These are phyloP conservation scores for Penicillium frequentans DNA, from an alignment of 2,329 filamentous ascomycete genomes.

Conservation along the genomic window DNA sequence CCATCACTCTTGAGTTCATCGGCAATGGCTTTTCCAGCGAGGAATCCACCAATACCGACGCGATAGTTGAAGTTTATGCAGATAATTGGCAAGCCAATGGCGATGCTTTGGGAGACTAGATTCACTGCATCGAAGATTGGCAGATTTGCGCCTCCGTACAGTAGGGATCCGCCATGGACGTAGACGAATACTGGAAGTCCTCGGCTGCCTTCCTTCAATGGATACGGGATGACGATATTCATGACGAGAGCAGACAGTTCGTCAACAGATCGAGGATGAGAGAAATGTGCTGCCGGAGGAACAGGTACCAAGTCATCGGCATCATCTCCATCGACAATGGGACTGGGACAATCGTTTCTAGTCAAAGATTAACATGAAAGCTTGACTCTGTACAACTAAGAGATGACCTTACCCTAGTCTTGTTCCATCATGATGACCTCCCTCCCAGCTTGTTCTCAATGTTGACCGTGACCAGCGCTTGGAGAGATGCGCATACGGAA, in stretches of 20 bases:
- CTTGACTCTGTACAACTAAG: neutral
- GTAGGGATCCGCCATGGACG: constrained; percentile 27
- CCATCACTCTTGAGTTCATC: constrained; percentile 21
- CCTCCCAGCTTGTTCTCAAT: constrained; percentile 18
- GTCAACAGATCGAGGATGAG: constrained; percentile 7
- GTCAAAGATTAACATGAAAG: neutral
- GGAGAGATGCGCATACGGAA: constrained; percentile 22
- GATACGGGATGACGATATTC: constrained; percentile 24
- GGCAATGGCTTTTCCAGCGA: constrained; percentile 17
- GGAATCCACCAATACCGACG: constrained; percentile 27
- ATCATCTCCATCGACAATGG: constrained; percentile 21
- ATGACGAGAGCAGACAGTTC: constrained; percentile 25
- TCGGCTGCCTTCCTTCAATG: neutral
- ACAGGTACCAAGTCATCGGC: constrained; percentile 24
- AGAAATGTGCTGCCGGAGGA: constrained; percentile 19
- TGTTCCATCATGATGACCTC: constrained; percentile 20
- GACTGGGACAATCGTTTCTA: constrained; percentile 23
- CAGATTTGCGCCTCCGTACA: constrained; percentile 27
- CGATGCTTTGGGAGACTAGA: constrained; percentile 26
- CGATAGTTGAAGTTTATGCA: constrained; percentile 30
- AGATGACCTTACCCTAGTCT: neutral
- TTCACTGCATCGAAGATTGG: constrained; percentile 28
- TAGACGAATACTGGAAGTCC: constrained; percentile 26
- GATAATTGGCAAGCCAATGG: constrained; percentile 18
- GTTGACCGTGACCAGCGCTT: constrained; percentile 27